Evolutionary conservation across 1,284 basidiomycete species (phyloP).

Genomic region (Bondarzewia mesenterica): DNA sequence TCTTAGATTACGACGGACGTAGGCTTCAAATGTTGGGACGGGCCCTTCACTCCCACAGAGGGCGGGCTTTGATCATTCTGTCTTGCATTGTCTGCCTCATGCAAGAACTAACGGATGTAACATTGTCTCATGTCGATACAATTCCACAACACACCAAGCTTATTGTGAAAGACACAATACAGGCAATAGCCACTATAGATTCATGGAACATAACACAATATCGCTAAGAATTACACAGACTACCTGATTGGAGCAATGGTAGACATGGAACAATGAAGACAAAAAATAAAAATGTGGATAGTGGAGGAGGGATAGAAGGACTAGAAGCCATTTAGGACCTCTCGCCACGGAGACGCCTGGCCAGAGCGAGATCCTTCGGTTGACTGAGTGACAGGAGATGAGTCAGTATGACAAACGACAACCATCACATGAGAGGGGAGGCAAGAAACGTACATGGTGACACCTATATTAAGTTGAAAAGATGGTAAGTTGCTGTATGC

Average conservation of each 20-base stretch:
- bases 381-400: conserved; percentile 44
- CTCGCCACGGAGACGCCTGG: conserved; percentile 85
- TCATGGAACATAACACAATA: neutral
- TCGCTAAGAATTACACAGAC: neutral
- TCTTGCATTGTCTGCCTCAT: neutral
- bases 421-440: neutral
- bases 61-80: conserved; percentile 9
- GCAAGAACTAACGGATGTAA: too few relatives aligned
- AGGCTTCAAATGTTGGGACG: conserved; percentile 49
- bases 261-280: neutral
- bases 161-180: too few relatives aligned
- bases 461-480: conserved; percentile 26
- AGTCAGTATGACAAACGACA: conserved; percentile 10
- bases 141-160: too few relatives aligned
- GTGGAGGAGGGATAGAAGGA: conserved; percentile 9
- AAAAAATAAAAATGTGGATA: conserved; percentile 1
- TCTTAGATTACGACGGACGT: conserved; percentile 39
- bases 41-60: conserved; percentile 29
- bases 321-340: conserved; percentile 51
- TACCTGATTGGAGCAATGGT: neutral
- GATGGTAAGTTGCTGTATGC: too few relatives aligned
- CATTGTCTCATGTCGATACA: too few relatives aligned
- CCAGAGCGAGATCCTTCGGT: conserved; percentile 84
- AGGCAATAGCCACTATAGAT: neutral
- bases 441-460: conserved; percentile 52